Evolutionary conservation across 1,139 yeast genomes (phyloP).

Genomic region (Yamadazyma songkhlaensis): DNA sequence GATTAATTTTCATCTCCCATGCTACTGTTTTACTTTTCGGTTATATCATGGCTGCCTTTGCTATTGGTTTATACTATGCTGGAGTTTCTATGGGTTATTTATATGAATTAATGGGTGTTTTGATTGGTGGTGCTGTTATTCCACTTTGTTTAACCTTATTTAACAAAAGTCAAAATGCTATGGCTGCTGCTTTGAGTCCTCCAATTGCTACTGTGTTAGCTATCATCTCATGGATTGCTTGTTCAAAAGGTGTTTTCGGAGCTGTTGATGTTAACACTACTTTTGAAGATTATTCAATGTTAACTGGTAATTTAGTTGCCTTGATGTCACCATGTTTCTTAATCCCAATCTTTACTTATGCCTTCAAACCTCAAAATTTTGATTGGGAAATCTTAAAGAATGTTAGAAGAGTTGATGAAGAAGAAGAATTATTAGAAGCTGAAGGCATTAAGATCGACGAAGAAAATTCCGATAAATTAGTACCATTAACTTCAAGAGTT

Average conservation of each 20-base stretch:
- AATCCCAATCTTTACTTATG: constrained; percentile 62
- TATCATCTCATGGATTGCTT: constrained; percentile 63
- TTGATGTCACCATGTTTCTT: constrained; percentile 69
- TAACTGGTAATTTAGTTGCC: constrained; percentile 83
- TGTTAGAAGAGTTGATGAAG: constrained; percentile 59
- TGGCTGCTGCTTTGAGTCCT: constrained; percentile 62
- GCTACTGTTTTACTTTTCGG: constrained; percentile 62
- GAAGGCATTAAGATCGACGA: constrained; percentile 18
- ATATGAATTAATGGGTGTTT: constrained; percentile 82
- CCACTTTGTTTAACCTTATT: constrained; percentile 73
- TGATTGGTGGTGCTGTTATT: constrained; percentile 81
- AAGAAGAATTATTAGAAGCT: constrained; percentile 51
- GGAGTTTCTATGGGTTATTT: constrained; percentile 83
- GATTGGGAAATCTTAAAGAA: constrained; percentile 69
- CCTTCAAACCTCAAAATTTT: constrained; percentile 67
- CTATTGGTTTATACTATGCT: constrained; percentile 79
- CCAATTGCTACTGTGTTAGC: constrained; percentile 61
- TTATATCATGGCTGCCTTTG: constrained; percentile 72
- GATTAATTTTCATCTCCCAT: constrained; percentile 68
- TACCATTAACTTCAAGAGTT: constrained; percentile 38
- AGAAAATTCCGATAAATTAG: constrained; percentile 26
- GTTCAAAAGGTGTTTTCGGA: constrained; percentile 54
- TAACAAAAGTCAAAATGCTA: constrained; percentile 61
- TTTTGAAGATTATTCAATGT: constrained; percentile 78
- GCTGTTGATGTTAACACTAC: constrained; percentile 59